Percentiles rank a stretch among this genome's conserved stretches.
Conservation (phyloP, 345 rosid species). For the Salix udensis region DNA sequence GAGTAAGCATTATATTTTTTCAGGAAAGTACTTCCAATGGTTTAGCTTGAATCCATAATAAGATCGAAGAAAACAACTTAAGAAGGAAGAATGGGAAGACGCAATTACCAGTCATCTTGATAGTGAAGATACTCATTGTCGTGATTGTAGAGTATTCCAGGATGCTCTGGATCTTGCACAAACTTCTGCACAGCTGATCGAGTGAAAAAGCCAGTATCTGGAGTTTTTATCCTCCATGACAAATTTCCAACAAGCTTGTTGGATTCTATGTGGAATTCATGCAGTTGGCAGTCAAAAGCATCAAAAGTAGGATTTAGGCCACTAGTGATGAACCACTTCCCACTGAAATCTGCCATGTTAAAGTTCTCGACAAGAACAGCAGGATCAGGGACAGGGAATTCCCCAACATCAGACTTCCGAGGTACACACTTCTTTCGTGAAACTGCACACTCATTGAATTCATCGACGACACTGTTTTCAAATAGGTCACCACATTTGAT, state of each 20-base stretch:
- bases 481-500: slow-evolving; percentile 93
- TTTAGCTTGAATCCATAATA: neutral
- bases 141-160: slow-evolving; percentile 77
- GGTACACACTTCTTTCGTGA: slow-evolving; percentile 92
- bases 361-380: slow-evolving; percentile 66
- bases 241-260: slow-evolving; percentile 70
- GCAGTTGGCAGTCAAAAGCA: slow-evolving; percentile 78
- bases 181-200: slow-evolving; percentile 63
- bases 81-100: neutral
- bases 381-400: slow-evolving; percentile 81
- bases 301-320: slow-evolving; percentile 94
- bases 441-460: slow-evolving; percentile 92
- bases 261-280: slow-evolving; percentile 73
- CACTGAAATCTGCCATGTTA: slow-evolving; percentile 64
- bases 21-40: neutral
- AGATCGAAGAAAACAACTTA: neutral
- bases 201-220: slow-evolving; percentile 73
- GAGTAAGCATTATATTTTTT: neutral
- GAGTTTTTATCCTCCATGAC: slow-evolving; percentile 78
- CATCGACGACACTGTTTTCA: slow-evolving; percentile 77
- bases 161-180: slow-evolving; percentile 70
- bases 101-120: slow-evolving; percentile 85
- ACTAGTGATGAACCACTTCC: slow-evolving; percentile 86
- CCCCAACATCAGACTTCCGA: slow-evolving; percentile 77
- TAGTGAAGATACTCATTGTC: slow-evolving; percentile 91